Percentiles rank a stretch among this genome's conserved stretches.
Evolutionary conservation across 1,284 basidiomycete genomes (phyloP).

Genomic region (Irpex rosettiformis): DNA sequence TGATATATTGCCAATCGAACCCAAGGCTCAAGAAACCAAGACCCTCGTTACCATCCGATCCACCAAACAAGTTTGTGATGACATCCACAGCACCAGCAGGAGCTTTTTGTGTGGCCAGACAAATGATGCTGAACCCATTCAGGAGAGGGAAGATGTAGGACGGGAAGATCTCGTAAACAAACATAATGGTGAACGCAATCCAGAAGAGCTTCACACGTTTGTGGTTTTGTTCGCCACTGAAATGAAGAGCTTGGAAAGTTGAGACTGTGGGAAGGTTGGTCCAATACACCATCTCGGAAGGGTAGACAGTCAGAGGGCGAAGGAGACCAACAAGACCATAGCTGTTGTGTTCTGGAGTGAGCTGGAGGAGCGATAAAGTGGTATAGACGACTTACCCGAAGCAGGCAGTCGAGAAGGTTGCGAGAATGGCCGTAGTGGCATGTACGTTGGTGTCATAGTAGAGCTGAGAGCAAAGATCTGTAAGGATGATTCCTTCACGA

Average conservation of each 20-base stretch:
- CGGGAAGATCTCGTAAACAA: constrained; percentile 53
- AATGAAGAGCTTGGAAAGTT: constrained; percentile 63
- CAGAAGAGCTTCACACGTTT: constrained; percentile 63
- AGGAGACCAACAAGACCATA: constrained; percentile 59
- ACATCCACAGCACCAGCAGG: constrained; percentile 38
- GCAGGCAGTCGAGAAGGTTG: constrained; percentile 62
- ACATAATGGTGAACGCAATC: constrained; percentile 53
- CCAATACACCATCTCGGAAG: constrained; percentile 74
- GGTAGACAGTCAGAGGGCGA: constrained; percentile 61
- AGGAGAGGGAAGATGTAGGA: constrained; percentile 61
- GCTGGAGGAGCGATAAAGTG: background rate
- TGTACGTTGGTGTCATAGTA: constrained; percentile 57
- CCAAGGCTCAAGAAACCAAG: constrained; percentile 42
- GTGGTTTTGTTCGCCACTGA: constrained; percentile 39
- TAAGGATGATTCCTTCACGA: too few species aligned
- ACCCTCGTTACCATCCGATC: constrained; percentile 60
- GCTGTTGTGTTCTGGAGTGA: constrained; percentile 20
- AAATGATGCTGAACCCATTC: constrained; percentile 55
- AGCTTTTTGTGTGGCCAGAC: constrained; percentile 49
- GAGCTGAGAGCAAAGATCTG: constrained; percentile 33
- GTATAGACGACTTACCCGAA: constrained; percentile 42
- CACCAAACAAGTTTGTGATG: constrained; percentile 64
- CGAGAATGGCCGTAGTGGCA: constrained; percentile 56
- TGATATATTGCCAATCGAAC: constrained; percentile 65
- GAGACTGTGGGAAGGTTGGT: constrained; percentile 53